Evolutionary conservation across 2,329 filamentous ascomycete species (phyloP).

Genomic region (Simplicillium sp.): DNA sequence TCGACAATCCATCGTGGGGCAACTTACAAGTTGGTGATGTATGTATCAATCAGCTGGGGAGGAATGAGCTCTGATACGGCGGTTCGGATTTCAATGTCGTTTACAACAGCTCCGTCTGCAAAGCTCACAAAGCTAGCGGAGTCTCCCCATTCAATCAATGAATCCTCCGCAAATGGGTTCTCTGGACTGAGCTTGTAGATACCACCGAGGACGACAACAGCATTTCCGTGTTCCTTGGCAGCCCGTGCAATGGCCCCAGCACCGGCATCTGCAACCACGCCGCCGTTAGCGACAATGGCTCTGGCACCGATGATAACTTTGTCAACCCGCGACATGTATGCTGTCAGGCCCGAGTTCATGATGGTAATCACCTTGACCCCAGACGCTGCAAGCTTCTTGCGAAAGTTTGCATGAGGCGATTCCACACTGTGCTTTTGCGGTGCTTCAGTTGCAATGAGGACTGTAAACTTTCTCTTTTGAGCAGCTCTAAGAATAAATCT

Average conservation of each 20-base stretch:
- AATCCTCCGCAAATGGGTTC: constrained; percentile 73
- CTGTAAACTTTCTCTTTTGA: constrained; percentile 81
- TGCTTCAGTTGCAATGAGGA: constrained; percentile 68
- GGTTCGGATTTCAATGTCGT: constrained; percentile 67
- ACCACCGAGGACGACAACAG: constrained; percentile 81
- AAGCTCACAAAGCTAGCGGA: constrained; percentile 68
- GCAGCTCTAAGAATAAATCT: constrained; percentile 84
- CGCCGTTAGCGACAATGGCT: constrained; percentile 80
- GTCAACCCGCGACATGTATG: constrained; percentile 90
- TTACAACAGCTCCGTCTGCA: constrained; percentile 69
- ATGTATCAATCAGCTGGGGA: constrained; percentile 65
- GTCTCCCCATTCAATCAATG: constrained; percentile 79
- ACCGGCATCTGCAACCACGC: constrained; percentile 76
- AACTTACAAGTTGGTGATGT: constrained; percentile 66
- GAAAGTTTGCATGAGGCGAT: constrained; percentile 45
- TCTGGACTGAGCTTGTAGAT: constrained; percentile 92
- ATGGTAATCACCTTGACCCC: constrained; percentile 80
- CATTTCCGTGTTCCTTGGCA: constrained; percentile 70
- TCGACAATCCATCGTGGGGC: background rate
- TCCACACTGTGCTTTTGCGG: constrained; percentile 26
- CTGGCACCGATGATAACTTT: constrained; percentile 89
- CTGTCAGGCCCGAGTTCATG: constrained; percentile 76
- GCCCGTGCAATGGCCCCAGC: constrained; percentile 75
- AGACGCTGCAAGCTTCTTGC: constrained; percentile 66
- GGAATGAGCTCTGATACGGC: constrained; percentile 77